Percentiles rank a stretch among this genome's conserved stretches.
Evolutionary conservation across 371 early-diverging fungal genomes (phyloP).

Genomic region (Chytridiales sp.): DNA sequence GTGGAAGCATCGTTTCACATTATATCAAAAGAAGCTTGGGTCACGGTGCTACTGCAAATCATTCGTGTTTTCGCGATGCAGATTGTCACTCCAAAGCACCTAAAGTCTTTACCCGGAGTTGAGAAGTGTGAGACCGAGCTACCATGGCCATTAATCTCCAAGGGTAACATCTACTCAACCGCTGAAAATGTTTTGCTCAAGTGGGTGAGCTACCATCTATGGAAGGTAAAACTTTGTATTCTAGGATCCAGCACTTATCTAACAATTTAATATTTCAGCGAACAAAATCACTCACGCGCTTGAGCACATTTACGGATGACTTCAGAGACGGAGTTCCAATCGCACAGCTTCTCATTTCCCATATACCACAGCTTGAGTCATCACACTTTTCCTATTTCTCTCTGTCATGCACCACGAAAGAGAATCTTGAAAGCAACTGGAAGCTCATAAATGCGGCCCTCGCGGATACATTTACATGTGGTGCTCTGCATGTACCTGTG

Average conservation of each 20-base stretch:
- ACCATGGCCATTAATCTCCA: constrained; percentile 30
- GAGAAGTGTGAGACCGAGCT: constrained; percentile 31
- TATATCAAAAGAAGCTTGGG: constrained; percentile 49
- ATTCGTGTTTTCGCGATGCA: constrained; percentile 35
- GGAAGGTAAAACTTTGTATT: constrained; percentile 35
- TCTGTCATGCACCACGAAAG: constrained; percentile 11
- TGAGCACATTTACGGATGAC: constrained; percentile 26
- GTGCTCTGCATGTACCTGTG: constrained; percentile 1
- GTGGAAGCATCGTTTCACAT: constrained; percentile 28
- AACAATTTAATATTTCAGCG: neutral
- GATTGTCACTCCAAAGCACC: constrained; percentile 29
- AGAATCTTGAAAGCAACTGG: constrained; percentile 28
- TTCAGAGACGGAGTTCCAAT: constrained; percentile 33
- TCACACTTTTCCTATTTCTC: constrained; percentile 24
- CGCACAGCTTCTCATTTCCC: constrained; percentile 34
- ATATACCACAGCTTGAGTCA: constrained; percentile 29
- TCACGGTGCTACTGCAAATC: constrained; percentile 41
- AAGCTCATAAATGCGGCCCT: constrained; percentile 23
- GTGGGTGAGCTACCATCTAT: constrained; percentile 42
- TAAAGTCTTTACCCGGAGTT: constrained; percentile 34
- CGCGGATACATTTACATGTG: constrained; percentile 11
- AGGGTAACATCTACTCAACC: constrained; percentile 30
- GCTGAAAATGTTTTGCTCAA: constrained; percentile 36
- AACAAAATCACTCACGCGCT: neutral
- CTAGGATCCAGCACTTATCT: neutral